These are phyloP conservation scores for Piper longum DNA, from an alignment of 164 flowering plant species.

Conservation along the genomic window DNA sequence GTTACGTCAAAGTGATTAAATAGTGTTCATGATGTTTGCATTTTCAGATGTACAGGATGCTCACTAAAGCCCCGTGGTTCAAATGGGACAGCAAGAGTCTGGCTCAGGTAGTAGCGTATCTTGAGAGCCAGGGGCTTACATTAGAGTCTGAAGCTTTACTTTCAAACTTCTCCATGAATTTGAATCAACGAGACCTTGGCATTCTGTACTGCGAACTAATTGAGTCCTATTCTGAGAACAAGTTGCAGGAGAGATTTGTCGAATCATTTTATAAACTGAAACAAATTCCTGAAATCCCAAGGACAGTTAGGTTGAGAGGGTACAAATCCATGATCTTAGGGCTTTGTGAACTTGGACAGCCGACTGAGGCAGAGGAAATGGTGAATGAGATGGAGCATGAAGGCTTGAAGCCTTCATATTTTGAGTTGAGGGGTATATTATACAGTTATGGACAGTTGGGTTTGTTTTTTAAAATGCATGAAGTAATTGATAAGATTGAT, in stretches of 20 bases:
- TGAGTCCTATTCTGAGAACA: conserved; percentile 35
- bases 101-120: background rate
- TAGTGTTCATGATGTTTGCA: background rate
- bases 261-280: conserved; percentile 19
- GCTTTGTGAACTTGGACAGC: conserved; percentile 34
- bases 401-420: conserved; percentile 41
- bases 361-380: conserved; percentile 45
- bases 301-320: conserved; percentile 28
- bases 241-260: conserved; percentile 21
- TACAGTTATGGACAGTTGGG: conserved; percentile 54
- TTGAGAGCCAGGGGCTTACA: background rate
- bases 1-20: background rate
- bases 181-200: background rate
- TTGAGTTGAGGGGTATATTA: conserved; percentile 41
- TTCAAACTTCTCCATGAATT: background rate
- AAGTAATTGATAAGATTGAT: conserved; percentile 35
- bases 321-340: conserved; percentile 43
- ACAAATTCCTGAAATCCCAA: conserved; percentile 25
- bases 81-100: background rate
- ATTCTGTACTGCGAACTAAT: conserved; percentile 5
- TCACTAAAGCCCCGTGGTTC: background rate
- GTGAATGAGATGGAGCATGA: conserved; percentile 33
- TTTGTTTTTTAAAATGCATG: conserved; percentile 43
- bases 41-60: background rate
- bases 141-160: background rate